A percentile compares a stretch with the other conserved stretches of the same genome.
Evolutionary conservation across 2,329 filamentous ascomycete species (phyloP).

Genomic region (Calonectria montana): DNA sequence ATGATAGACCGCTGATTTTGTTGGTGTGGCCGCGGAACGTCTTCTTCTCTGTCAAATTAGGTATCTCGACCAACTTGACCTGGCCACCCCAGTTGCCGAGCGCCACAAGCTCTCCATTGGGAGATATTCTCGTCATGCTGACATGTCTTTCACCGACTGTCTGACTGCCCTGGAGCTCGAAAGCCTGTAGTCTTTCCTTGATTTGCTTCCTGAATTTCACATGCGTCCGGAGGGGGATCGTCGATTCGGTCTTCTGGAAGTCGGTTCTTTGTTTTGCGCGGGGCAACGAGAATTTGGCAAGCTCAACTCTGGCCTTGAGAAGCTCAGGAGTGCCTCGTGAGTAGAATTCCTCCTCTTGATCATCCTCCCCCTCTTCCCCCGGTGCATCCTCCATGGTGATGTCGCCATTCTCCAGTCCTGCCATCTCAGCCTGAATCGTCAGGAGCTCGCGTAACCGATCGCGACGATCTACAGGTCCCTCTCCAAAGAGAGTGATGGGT

Average conservation of each 20-base stretch:
- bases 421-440: slow-evolving; percentile 76
- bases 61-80: slow-evolving; percentile 86
- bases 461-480: slow-evolving; percentile 85
- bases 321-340: slow-evolving; percentile 83
- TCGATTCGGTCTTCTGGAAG: slow-evolving; percentile 83
- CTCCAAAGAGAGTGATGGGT: slow-evolving; percentile 93
- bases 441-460: slow-evolving; percentile 87
- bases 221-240: slow-evolving; percentile 87
- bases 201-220: slow-evolving; percentile 91
- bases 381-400: slow-evolving; percentile 70
- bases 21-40: slow-evolving; percentile 86
- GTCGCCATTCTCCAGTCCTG: slow-evolving; percentile 66
- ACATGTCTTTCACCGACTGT: slow-evolving; percentile 91
- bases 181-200: slow-evolving; percentile 83
- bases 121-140: slow-evolving; percentile 91
- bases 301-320: slow-evolving; percentile 79
- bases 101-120: slow-evolving; percentile 84
- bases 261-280: slow-evolving; percentile 81
- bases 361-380: slow-evolving; percentile 72
- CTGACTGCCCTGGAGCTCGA: slow-evolving; percentile 94
- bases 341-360: slow-evolving; percentile 94
- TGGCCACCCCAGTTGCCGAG: slow-evolving; percentile 94
- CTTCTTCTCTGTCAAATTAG: slow-evolving; percentile 80
- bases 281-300: slow-evolving; percentile 86
- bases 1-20: slow-evolving; percentile 89